Percentiles rank a stretch among this genome's conserved stretches.
Evolutionary conservation across 768 basidiomycete species (phyloP).

Genomic region (Auricularia sp.): DNA sequence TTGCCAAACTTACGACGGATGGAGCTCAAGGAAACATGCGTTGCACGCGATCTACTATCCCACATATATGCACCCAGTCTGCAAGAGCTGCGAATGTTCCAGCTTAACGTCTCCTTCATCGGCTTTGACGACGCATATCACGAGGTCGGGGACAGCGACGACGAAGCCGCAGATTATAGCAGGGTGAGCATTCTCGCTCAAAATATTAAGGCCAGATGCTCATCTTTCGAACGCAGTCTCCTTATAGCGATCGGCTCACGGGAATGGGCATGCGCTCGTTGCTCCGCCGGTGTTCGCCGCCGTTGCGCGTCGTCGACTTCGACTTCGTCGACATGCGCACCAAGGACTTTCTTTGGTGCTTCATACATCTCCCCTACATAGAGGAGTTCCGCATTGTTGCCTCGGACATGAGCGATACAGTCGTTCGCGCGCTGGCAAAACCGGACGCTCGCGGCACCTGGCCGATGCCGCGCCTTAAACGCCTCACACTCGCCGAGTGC

Average conservation of each 20-base stretch:
- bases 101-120: conserved; percentile 45
- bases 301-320: conserved; percentile 60
- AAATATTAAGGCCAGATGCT: background rate
- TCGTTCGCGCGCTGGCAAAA: conserved; percentile 43
- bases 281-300: conserved; percentile 49
- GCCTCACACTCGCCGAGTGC: background rate
- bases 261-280: conserved; percentile 70
- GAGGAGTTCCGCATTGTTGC: conserved; percentile 65
- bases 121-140: conserved; percentile 19
- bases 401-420: conserved; percentile 72
- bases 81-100: conserved; percentile 48
- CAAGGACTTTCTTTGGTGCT: conserved; percentile 65
- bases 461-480: background rate
- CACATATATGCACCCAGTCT: conserved; percentile 52
- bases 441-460: background rate
- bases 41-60: conserved; percentile 54
- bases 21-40: conserved; percentile 47
- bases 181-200: background rate
- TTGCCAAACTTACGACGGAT: conserved; percentile 54
- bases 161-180: conserved; percentile 54
- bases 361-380: conserved; percentile 42
- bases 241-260: conserved; percentile 65
- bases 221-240: conserved; percentile 35
- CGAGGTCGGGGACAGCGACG: conserved; percentile 63
- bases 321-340: conserved; percentile 77